phyloP scores from a whole-genome alignment of 352 stramenopile genomes.

The Peronosclerospora sorghi region DNA sequence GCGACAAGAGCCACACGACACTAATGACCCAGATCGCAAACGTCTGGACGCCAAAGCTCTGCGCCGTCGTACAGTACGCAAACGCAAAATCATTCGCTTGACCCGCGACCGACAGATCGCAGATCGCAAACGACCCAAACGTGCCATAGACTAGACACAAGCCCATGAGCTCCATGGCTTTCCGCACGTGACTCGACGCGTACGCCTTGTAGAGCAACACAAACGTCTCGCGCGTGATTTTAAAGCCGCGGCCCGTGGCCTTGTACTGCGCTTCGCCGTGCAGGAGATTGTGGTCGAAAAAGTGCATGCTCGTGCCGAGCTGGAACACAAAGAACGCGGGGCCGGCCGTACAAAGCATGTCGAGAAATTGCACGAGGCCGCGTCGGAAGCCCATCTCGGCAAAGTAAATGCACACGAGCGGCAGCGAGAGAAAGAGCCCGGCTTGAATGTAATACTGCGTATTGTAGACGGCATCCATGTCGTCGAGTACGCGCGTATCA shows the following conservation, averaged over 20 bases:
- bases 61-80: constrained; percentile 56
- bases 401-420: constrained; percentile 71
- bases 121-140: constrained; percentile 65
- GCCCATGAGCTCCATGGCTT: constrained; percentile 66
- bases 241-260: constrained; percentile 71
- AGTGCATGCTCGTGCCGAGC: constrained; percentile 77
- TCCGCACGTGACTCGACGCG: constrained; percentile 59
- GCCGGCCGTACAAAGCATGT: constrained; percentile 68
- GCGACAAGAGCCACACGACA: constrained; percentile 59
- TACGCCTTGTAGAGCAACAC: constrained; percentile 79
- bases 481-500: constrained; percentile 46
- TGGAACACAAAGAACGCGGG: constrained; percentile 77
- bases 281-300: constrained; percentile 78
- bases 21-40: constrained; percentile 75
- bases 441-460: constrained; percentile 82
- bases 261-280: constrained; percentile 75
- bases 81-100: constrained; percentile 38
- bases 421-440: constrained; percentile 67
- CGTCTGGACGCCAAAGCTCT: constrained; percentile 70
- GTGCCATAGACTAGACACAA: constrained; percentile 64
- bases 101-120: constrained; percentile 26
- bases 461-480: constrained; percentile 61
- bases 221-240: constrained; percentile 76
- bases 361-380: constrained; percentile 58
- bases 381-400: constrained; percentile 60